Evolutionary conservation across 768 basidiomycete species (phyloP), one percentile per base, ranked within the genome.

Genomic region (Lentinula detonsa): DNA sequence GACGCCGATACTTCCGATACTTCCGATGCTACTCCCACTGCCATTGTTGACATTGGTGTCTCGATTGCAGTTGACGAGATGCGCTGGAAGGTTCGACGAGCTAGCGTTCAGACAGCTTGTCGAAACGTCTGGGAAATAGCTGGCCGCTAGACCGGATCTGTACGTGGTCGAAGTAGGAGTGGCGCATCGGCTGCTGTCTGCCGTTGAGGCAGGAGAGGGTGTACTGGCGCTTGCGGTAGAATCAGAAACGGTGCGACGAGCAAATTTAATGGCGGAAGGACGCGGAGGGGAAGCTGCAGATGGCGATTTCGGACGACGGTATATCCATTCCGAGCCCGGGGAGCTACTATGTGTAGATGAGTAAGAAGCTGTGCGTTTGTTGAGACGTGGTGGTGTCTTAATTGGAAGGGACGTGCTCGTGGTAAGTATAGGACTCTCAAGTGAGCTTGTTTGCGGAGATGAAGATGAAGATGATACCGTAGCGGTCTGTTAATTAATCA

Each of bases 241-340:
- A 13, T 50, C 57, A 18, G 57, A 59, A 9, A 33, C 57, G 9
- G 57, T 59, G 8, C 57, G 57, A 13, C 57, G 57, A 50, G 43
- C 40, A 28, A 49, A 59, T 59, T 39, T 46, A 28, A 59, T 49
- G 1, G 45, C 57, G 8, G 66, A 65, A 13, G 64, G 64, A 10
- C 65, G 62, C 55, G 62, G 48, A 45, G 59, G 53, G 46, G 67
- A 62, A 21, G 71, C 53, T n/a, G 64, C 16, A 46, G 65, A 58
- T 46, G 75, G 64, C 9, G 74, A 69, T 65, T 73, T 77, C 50
- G 78, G 76, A 35, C 72, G 74, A 48, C 81, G 77, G 64, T 81
- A 79, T 50, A 82, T 73, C 81, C 81, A 82, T 65, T 80, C 77
- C 21, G 57, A 59, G 11, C 45, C 57, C 33, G 57, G 57, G 35